These are phyloP conservation scores for Phytophthora pistaciae DNA, from an alignment of 352 stramenopile species.

Conservation along the genomic window DNA sequence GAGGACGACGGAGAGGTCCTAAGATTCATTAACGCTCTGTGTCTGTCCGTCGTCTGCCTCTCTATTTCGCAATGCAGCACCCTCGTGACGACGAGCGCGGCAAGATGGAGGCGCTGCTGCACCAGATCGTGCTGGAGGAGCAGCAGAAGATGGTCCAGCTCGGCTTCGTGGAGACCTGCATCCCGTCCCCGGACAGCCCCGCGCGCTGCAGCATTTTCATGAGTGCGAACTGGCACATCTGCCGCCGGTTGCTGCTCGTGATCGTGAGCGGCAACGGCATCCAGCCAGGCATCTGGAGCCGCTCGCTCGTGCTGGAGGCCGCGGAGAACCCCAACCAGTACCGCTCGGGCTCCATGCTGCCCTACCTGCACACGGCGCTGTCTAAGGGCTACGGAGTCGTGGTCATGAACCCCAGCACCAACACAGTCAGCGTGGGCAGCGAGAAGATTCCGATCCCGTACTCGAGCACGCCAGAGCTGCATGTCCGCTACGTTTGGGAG, in stretches of 20 bases:
- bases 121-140: slow-evolving; percentile 87
- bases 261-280: slow-evolving; percentile 88
- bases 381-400: slow-evolving; percentile 86
- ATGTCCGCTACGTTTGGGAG: slow-evolving; percentile 88
- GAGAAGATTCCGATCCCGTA: slow-evolving; percentile 83
- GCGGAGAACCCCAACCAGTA: slow-evolving; percentile 80
- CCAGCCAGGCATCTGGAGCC: slow-evolving; percentile 88
- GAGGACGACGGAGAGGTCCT: background rate
- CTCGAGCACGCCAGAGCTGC: slow-evolving; percentile 80
- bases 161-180: slow-evolving; percentile 85
- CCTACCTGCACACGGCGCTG: slow-evolving; percentile 82
- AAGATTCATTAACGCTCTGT: slow-evolving; percentile 1
- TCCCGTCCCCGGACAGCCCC: slow-evolving; percentile 70
- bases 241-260: slow-evolving; percentile 73
- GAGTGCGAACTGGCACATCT: slow-evolving; percentile 88
- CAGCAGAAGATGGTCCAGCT: slow-evolving; percentile 88
- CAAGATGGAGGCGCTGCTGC: slow-evolving; percentile 84
- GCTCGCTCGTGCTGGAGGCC: slow-evolving; percentile 81
- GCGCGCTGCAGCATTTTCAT: slow-evolving; percentile 85
- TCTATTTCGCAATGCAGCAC: slow-evolving; percentile 24
- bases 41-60: background rate
- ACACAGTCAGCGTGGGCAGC: slow-evolving; percentile 71
- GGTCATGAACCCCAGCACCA: slow-evolving; percentile 84
- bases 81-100: slow-evolving; percentile 48
- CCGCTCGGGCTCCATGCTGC: slow-evolving; percentile 84